A percentile compares a stretch with the other conserved stretches of the same genome.
Conservation (phyloP, 2,329 filamentous ascomycete species). For the Aspergillus fischeri region DNA sequence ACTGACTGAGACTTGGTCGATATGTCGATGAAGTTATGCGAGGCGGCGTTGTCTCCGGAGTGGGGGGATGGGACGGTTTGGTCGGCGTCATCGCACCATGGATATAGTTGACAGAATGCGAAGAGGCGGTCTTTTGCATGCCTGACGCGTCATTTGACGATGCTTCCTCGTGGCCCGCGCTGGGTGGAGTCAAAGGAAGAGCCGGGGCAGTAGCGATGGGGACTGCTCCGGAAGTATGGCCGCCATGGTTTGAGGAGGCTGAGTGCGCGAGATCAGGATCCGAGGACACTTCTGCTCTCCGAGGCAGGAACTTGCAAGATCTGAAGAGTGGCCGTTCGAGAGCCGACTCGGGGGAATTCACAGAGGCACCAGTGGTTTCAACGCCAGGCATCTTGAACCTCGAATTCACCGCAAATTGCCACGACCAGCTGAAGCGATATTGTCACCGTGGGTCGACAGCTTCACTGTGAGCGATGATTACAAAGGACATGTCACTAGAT, state of each 20-base stretch:
- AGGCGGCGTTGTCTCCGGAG: slow-evolving; percentile 71
- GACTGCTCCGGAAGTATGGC: slow-evolving; percentile 18
- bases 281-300: slow-evolving; percentile 27
- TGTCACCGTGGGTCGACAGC: neutral
- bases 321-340: slow-evolving; percentile 18
- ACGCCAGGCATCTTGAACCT: slow-evolving; percentile 29
- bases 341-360: slow-evolving; percentile 24
- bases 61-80: slow-evolving; percentile 65
- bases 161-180: slow-evolving; percentile 21
- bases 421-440: neutral
- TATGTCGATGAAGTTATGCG: slow-evolving; percentile 35
- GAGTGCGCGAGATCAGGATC: slow-evolving; percentile 20
- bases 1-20: slow-evolving; percentile 44
- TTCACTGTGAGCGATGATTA: neutral
- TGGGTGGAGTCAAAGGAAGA: slow-evolving; percentile 38
- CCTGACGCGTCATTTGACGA: slow-evolving; percentile 15
- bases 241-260: slow-evolving; percentile 21
- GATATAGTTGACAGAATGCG: slow-evolving; percentile 19
- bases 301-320: slow-evolving; percentile 40
- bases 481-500: slow-evolving; percentile 1
- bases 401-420: neutral
- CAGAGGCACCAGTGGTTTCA: slow-evolving; percentile 24
- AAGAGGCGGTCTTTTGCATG: slow-evolving; percentile 23
- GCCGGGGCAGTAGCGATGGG: slow-evolving; percentile 23
- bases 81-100: slow-evolving; percentile 52